phyloP scores from a whole-genome alignment of 2,329 filamentous ascomycete genomes.

The Monilinia fructigena region DNA sequence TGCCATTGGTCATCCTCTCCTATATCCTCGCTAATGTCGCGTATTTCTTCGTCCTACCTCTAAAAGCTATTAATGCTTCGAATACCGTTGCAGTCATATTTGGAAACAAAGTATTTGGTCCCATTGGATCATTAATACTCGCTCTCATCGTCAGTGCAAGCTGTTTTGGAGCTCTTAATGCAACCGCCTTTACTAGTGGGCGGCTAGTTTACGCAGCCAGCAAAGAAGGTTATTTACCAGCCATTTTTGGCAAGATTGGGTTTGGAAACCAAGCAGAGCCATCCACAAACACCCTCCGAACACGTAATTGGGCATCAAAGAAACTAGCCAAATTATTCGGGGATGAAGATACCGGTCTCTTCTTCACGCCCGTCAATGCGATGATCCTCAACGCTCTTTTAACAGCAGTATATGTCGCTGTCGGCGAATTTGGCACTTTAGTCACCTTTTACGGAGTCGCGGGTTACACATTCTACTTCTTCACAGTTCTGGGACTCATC shows the following conservation, averaged over 20 bases:
- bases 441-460: constrained; percentile 97
- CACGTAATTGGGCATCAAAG: constrained; percentile 58
- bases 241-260: constrained; percentile 79
- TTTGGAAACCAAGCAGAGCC: constrained; percentile 49
- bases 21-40: constrained; percentile 90
- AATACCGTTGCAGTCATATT: constrained; percentile 98
- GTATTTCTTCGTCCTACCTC: constrained; percentile 90
- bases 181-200: constrained; percentile 88
- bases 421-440: constrained; percentile 88
- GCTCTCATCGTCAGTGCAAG: constrained; percentile 87
- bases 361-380: constrained; percentile 92
- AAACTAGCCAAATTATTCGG: constrained; percentile 63
- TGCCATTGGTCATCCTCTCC: constrained; percentile 86
- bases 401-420: constrained; percentile 73
- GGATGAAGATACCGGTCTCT: constrained; percentile 76
- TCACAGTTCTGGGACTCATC: constrained; percentile 90
- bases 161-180: constrained; percentile 93
- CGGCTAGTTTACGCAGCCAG: constrained; percentile 91
- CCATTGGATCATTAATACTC: constrained; percentile 75
- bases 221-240: constrained; percentile 90
- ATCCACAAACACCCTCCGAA: constrained; percentile 47
- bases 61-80: constrained; percentile 74
- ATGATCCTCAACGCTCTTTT: constrained; percentile 77
- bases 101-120: constrained; percentile 84
- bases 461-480: constrained; percentile 95